phyloP scores from a whole-genome alignment of 805 yeast species.

The Torulaspora franciscae region DNA sequence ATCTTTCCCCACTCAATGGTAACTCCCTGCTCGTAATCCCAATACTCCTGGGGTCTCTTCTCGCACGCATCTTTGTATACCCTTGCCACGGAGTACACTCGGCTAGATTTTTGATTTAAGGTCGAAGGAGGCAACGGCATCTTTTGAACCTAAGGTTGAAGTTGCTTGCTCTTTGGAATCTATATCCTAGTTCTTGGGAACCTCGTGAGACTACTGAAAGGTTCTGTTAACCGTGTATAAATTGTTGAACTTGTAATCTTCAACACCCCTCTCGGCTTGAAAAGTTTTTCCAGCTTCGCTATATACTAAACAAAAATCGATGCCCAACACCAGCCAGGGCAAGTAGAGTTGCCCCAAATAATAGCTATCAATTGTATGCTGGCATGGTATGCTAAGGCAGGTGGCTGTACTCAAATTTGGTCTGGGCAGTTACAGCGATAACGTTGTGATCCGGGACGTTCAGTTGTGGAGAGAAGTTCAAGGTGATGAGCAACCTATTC shows the following conservation, averaged over 20 bases:
- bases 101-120: constrained; percentile 32
- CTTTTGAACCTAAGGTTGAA: not conserved
- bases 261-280: constrained; percentile 6
- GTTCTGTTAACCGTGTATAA: not conserved
- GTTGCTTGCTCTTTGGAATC: not conserved
- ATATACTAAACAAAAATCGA: constrained; percentile 1
- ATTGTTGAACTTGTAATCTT: not conserved
- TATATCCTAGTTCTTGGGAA: too few species aligned
- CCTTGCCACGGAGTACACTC: constrained; percentile 55
- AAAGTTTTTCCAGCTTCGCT: constrained; percentile 8
- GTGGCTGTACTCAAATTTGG: constrained; percentile 19
- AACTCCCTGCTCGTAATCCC: constrained; percentile 72
- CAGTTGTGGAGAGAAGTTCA: constrained; percentile 25
- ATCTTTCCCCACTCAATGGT: constrained; percentile 80
- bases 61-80: constrained; percentile 80
- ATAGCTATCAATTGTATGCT: not conserved
- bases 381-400: constrained; percentile 10
- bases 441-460: constrained; percentile 25
- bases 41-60: constrained; percentile 70
- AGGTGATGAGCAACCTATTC: not conserved
- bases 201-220: too few species aligned
- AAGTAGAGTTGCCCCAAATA: not conserved
- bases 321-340: not conserved
- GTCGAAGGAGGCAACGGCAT: constrained; percentile 36
- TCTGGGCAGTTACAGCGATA: constrained; percentile 21